Percentiles rank a stretch among this genome's conserved stretches.
Evolutionary conservation across 495 filamentous ascomycete genomes (phyloP).

Genomic region (Hyaloscypha bicolor): DNA sequence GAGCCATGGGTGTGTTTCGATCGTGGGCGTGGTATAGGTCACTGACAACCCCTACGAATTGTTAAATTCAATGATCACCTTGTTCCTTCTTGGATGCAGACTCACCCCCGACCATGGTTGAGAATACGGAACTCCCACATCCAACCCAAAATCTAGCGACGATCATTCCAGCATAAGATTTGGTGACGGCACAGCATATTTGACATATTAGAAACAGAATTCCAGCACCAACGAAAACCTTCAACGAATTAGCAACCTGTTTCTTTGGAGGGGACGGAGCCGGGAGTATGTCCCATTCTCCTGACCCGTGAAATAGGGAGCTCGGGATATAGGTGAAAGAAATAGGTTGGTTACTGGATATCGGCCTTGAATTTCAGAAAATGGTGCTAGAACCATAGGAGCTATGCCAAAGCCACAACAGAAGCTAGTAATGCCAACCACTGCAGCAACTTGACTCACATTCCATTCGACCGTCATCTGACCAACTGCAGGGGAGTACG

Average conservation of each 20-base stretch:
- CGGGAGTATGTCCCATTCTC: no score
- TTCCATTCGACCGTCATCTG: conserved; percentile 66
- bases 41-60: conserved; percentile 67
- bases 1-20: conserved; percentile 86
- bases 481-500: conserved; percentile 68
- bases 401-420: conserved; percentile 81
- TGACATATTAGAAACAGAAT: conserved; percentile 68
- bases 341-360: conserved; percentile 46
- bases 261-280: no score
- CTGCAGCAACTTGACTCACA: conserved; percentile 63
- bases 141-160: conserved; percentile 78
- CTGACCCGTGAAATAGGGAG: no score
- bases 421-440: conserved; percentile 82
- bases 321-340: no score
- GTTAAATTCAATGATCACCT: no score
- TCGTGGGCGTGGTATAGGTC: conserved; percentile 83
- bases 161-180: conserved; percentile 71
- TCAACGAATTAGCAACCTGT: no score
- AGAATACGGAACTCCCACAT: conserved; percentile 77
- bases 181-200: conserved; percentile 75
- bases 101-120: conserved; percentile 75
- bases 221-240: conserved; percentile 74
- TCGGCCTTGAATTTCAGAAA: conserved; percentile 85
- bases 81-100: no score
- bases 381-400: conserved; percentile 88